Conservation (phyloP, 2,329 filamentous ascomycete genomes). For the Trichocomaceae sp. region DNA sequence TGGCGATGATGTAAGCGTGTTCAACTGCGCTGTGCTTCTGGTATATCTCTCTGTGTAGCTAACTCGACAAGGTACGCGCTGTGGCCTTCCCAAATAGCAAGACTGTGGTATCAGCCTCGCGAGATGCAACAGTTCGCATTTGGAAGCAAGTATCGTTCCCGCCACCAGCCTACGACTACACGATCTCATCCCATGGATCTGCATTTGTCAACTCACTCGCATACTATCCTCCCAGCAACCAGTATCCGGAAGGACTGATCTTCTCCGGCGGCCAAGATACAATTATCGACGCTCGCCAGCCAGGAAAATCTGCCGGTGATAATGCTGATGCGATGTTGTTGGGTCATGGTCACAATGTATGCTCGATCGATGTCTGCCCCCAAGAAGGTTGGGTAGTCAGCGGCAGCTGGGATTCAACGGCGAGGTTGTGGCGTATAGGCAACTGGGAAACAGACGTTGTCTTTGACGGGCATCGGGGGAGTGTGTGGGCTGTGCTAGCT, state of each 20-base stretch:
- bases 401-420: slow-evolving; percentile 87
- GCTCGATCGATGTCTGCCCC: slow-evolving; percentile 71
- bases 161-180: slow-evolving; percentile 67
- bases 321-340: slow-evolving; percentile 80
- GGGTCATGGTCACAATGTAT: slow-evolving; percentile 83
- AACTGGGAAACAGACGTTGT: slow-evolving; percentile 73
- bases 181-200: slow-evolving; percentile 70
- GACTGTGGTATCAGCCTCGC: slow-evolving; percentile 73
- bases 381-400: slow-evolving; percentile 72
- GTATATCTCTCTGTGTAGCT: slow-evolving; percentile 66
- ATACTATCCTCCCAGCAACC: slow-evolving; percentile 62
- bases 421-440: slow-evolving; percentile 75
- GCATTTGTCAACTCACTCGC: slow-evolving; percentile 83
- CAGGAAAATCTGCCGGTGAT: slow-evolving; percentile 59
- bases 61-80: slow-evolving; percentile 66
- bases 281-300: slow-evolving; percentile 81
- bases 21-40: slow-evolving; percentile 40
- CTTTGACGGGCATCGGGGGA: slow-evolving; percentile 69
- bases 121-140: slow-evolving; percentile 81
- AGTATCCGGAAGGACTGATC: slow-evolving; percentile 71
- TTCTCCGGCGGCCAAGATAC: slow-evolving; percentile 86
- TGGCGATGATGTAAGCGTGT: slow-evolving; percentile 76
- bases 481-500: slow-evolving; percentile 87
- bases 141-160: slow-evolving; percentile 66
- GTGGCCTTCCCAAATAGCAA: slow-evolving; percentile 70